These are phyloP conservation scores for Hypocreales sp. DNA, from an alignment of 2,329 filamentous ascomycete species.

Conservation along the genomic window DNA sequence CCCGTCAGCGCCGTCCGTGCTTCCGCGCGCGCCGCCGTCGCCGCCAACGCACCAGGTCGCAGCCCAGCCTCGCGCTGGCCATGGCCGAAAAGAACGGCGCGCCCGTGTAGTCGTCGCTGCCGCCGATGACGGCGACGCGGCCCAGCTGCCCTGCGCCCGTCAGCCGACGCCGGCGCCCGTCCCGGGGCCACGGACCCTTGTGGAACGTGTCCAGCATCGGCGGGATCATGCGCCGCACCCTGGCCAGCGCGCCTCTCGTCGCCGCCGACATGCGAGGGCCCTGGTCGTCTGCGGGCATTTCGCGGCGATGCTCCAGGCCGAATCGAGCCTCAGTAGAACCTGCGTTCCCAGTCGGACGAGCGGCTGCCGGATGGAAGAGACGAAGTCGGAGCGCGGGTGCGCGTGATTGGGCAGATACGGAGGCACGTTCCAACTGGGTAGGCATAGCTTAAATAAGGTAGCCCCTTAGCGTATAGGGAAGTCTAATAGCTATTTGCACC, in stretches of 20 bases:
- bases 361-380: too few species aligned
- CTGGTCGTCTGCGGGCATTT: slow-evolving; percentile 9
- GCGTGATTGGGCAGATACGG: too few species aligned
- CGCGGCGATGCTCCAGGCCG: slow-evolving; percentile 2
- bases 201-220: slow-evolving; percentile 93
- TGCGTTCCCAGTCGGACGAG: too few species aligned
- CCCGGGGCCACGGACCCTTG: slow-evolving; percentile 52
- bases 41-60: slow-evolving; percentile 56
- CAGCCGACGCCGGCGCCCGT: slow-evolving; percentile 3
- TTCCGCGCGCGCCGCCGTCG: too few species aligned
- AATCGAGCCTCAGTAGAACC: too few species aligned
- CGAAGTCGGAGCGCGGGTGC: too few species aligned
- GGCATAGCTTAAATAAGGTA: too few species aligned
- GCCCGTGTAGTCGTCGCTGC: slow-evolving; percentile 90
- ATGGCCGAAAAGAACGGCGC: slow-evolving; percentile 97
- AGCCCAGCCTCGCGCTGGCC: slow-evolving; percentile 80
- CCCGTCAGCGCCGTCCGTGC: too few species aligned
- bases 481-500: too few species aligned
- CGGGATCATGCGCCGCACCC: slow-evolving; percentile 79
- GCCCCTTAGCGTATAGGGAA: too few species aligned
- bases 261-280: slow-evolving; percentile 43
- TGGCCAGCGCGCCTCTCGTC: slow-evolving; percentile 61
- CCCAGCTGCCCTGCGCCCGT: slow-evolving; percentile 68
- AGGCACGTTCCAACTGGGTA: too few species aligned
- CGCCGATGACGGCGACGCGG: slow-evolving; percentile 83